phyloP scores from a whole-genome alignment of 2,329 filamentous ascomycete species.

The Paecilomyces formosus region DNA sequence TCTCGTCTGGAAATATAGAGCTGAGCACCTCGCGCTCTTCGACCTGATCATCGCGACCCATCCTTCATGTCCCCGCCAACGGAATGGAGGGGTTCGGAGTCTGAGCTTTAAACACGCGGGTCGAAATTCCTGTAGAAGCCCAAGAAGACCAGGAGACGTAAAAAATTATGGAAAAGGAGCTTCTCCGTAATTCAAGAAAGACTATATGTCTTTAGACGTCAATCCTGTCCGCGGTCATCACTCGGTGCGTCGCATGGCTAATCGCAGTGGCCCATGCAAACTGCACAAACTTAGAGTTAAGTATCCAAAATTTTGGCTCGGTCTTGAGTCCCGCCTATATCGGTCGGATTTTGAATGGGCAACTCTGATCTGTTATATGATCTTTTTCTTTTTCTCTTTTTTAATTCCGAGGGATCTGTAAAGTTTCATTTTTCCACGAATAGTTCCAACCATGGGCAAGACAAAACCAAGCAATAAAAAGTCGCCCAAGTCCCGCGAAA shows the following conservation, averaged over 20 bases:
- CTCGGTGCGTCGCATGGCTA: background rate
- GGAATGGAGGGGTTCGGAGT: background rate
- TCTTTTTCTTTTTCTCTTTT: background rate
- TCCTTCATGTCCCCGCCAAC: slow-evolving; percentile 19
- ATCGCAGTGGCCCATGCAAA: slow-evolving; percentile 32
- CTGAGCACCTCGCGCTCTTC: slow-evolving; percentile 97
- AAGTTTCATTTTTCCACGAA: background rate
- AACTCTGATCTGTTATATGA: background rate
- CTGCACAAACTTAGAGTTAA: slow-evolving; percentile 28
- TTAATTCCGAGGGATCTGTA: background rate
- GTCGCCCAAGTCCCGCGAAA: slow-evolving; percentile 32
- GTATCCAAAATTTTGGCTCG: slow-evolving; percentile 21
- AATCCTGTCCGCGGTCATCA: background rate
- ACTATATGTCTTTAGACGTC: background rate
- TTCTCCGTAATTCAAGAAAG: background rate
- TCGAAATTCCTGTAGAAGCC: background rate
- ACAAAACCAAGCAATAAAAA: slow-evolving; percentile 43
- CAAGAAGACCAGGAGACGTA: background rate
- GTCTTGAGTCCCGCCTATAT: background rate
- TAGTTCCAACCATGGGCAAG: slow-evolving; percentile 40
- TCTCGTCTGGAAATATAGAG: slow-evolving; percentile 97
- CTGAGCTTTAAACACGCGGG: background rate
- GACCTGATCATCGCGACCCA: slow-evolving; percentile 71
- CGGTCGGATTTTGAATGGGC: background rate
- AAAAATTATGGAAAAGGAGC: background rate